These are phyloP conservation scores for Vigna radiata DNA, from an alignment of 306 rosid species.

Conservation along the genomic window DNA sequence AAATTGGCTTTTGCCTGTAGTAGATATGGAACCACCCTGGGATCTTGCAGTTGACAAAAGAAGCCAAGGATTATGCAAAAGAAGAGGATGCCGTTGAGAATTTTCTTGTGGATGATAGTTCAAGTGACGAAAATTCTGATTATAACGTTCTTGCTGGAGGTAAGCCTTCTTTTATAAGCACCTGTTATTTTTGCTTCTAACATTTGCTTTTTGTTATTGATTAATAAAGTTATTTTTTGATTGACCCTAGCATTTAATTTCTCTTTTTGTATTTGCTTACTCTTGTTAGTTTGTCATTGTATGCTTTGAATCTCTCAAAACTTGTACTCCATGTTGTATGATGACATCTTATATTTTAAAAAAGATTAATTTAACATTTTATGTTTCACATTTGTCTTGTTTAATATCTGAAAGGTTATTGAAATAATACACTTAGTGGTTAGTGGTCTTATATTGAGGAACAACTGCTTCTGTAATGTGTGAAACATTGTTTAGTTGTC, in stretches of 20 bases:
- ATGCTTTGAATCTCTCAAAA: slow-evolving; percentile 1
- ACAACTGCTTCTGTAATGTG: not conserved
- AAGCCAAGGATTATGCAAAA: slow-evolving; percentile 66
- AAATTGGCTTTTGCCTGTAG: slow-evolving; percentile 47
- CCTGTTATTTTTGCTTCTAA: slow-evolving; percentile 32
- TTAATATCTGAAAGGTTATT: slow-evolving; percentile 2
- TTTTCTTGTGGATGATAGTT: slow-evolving; percentile 90
- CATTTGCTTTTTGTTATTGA: slow-evolving; percentile 8
- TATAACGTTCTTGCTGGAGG: slow-evolving; percentile 77
- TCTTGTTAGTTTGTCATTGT: not conserved
- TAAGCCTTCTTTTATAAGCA: slow-evolving; percentile 37
- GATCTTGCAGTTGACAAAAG: slow-evolving; percentile 92
- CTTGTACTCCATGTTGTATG: slow-evolving; percentile 17
- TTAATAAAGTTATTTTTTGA: slow-evolving; percentile 9
- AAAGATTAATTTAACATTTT: not conserved
- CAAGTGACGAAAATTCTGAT: slow-evolving; percentile 92
- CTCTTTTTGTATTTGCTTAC: not conserved
- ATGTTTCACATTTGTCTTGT: not conserved
- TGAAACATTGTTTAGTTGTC: not conserved
- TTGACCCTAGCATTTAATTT: not conserved
- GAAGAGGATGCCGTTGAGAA: slow-evolving; percentile 86
- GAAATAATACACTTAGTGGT: slow-evolving; percentile 2
- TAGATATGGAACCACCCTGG: slow-evolving; percentile 99
- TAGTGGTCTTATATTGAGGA: slow-evolving; percentile 1
- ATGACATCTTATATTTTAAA: not conserved